Conservation (phyloP, 805 yeast genomes). For the Sugiyamaella valdiviana region DNA sequence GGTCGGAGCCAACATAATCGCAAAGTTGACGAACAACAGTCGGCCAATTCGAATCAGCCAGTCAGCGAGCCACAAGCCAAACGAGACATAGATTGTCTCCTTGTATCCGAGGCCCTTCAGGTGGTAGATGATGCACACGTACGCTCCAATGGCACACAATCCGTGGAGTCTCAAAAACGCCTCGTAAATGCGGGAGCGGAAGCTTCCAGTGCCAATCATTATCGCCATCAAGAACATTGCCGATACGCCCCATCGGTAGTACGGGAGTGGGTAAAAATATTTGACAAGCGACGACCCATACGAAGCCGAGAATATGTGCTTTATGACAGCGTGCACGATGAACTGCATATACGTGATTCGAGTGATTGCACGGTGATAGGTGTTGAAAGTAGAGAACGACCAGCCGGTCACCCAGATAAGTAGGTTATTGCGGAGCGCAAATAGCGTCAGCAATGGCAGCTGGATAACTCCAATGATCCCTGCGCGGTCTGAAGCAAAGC, state of each 20-base stretch:
- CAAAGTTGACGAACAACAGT: slow-evolving; percentile 33
- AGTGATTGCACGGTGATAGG: slow-evolving; percentile 54
- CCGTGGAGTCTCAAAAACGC: slow-evolving; percentile 52
- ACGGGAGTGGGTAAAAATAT: slow-evolving; percentile 32
- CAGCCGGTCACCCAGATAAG: slow-evolving; percentile 55
- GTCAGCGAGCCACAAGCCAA: slow-evolving; percentile 64
- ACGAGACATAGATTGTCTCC: slow-evolving; percentile 47
- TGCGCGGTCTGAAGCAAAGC: slow-evolving; percentile 47
- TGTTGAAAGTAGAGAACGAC: slow-evolving; percentile 48
- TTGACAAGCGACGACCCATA: slow-evolving; percentile 29
- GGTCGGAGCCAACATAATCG: slow-evolving; percentile 33
- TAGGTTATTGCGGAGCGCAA: slow-evolving; percentile 60
- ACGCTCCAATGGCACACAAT: slow-evolving; percentile 46
- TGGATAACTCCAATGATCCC: slow-evolving; percentile 45
- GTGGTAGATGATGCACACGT: slow-evolving; percentile 57
- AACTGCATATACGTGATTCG: slow-evolving; percentile 39
- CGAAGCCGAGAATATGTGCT: slow-evolving; percentile 40
- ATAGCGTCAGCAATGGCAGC: slow-evolving; percentile 47
- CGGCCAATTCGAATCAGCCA: slow-evolving; percentile 51
- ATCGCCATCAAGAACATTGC: slow-evolving; percentile 32
- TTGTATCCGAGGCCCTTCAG: slow-evolving; percentile 44
- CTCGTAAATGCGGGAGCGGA: slow-evolving; percentile 54
- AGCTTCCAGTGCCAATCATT: slow-evolving; percentile 39
- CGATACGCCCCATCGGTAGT: slow-evolving; percentile 33
- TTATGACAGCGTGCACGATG: slow-evolving; percentile 44